Evolutionary conservation across 2,329 filamentous ascomycete genomes (phyloP), one percentile per base, ranked within the genome.

Genomic region (Lanzia echinophila): DNA sequence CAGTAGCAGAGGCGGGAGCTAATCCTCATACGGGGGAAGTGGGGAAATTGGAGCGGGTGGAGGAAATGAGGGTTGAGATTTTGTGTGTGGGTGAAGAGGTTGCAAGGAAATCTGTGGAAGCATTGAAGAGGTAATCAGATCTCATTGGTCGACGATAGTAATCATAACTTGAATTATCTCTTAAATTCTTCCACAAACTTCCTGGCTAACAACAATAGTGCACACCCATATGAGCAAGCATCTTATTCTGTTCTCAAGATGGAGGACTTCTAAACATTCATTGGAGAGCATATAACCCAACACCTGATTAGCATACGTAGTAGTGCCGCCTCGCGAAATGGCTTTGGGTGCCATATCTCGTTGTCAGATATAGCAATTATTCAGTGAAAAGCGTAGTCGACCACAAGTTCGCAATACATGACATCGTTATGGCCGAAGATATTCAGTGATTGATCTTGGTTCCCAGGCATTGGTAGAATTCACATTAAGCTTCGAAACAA

Each of bases 31-130:
- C 87, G 56, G 85, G 85, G 0, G 68, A 70, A 11, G 69, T 74
- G 1, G 82, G 82, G 1, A 67, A 71, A 28, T 62, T 87, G 0
- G 82, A 87, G 67, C 67, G 79, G 54, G 73, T 81, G 0, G 74
- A 78, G 3, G 85, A 88, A 66, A 72, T 78, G 1, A 74, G 76
- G 46, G 79, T 86, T 13, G 84, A 88, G 72, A 78, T 79, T 1
- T 64, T 85, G 2, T 84, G 82, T 63, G 63, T 79, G 0, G 81
- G 83, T 0, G 75, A 77, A 60, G 79, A 84, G 6, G 72, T 79
- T 15, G 73, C 74, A 0, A 73, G 71, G 55, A 73, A 73, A 33
- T 83, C 77, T 1, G 82, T 88, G 0, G 75, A 73, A 19, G 84
- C 81, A 3, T 65, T 89, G 68, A 88, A 86, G 68, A 73, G 72